These are phyloP conservation scores for Phytophthora quininea DNA, from an alignment of 352 stramenopile species.

Conservation along the genomic window DNA sequence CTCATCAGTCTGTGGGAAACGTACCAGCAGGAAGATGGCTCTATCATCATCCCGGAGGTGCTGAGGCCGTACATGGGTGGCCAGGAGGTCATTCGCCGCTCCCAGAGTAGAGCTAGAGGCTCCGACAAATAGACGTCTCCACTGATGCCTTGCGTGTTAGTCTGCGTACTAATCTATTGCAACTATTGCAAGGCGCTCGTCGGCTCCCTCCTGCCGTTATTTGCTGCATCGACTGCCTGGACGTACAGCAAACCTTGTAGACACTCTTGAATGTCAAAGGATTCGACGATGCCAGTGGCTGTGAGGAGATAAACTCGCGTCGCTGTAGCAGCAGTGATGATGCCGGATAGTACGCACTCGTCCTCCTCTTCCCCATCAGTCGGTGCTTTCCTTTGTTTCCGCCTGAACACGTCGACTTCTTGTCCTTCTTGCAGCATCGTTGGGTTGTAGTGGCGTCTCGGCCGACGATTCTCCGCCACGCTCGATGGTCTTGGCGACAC, in stretches of 20 bases:
- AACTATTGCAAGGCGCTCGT: conserved; percentile 24
- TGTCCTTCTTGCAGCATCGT: no score
- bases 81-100: conserved; percentile 61
- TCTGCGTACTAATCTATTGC: conserved; percentile 29
- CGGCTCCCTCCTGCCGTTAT: conserved; percentile 14
- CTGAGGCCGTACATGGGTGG: conserved; percentile 84
- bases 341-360: conserved; percentile 41
- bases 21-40: conserved; percentile 81
- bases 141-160: conserved; percentile 23
- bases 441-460: no score
- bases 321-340: conserved; percentile 57
- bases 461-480: no score
- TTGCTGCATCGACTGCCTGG: conserved; percentile 21
- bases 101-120: conserved; percentile 23
- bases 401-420: no score
- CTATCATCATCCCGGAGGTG: conserved; percentile 77
- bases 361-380: conserved; percentile 13
- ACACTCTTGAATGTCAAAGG: conserved; percentile 54
- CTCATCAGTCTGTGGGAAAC: conserved; percentile 89
- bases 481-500: no score
- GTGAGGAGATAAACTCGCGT: conserved; percentile 55
- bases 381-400: no score
- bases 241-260: conserved; percentile 41
- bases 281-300: conserved; percentile 42
- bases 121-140: conserved; percentile 20